Conservation (phyloP, 306 rosid genomes). For the Betula pendula region DNA sequence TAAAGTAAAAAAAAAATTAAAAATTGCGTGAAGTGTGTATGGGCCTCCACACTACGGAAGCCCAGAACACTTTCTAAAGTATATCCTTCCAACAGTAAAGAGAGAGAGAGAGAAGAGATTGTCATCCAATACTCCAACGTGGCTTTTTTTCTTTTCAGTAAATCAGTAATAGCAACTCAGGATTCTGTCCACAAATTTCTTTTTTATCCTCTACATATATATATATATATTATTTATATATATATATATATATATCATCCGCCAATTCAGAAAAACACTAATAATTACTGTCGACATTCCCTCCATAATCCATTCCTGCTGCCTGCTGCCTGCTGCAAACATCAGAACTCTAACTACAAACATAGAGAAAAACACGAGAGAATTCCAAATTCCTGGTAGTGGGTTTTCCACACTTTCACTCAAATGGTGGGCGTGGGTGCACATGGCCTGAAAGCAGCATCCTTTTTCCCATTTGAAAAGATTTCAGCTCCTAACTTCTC, state of each 20-base stretch:
- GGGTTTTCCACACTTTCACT: conserved; percentile 18
- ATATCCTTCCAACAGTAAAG: background rate
- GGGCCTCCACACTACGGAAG: too few relatives aligned
- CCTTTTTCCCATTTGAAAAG: conserved; percentile 26
- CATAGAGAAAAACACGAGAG: background rate
- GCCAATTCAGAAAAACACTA: conserved; percentile 43
- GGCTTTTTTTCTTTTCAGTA: background rate
- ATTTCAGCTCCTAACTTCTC: conserved; percentile 39
- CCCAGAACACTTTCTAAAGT: too few relatives aligned
- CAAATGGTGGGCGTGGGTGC: conserved; percentile 68
- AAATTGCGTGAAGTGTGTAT: too few relatives aligned
- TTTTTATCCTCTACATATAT: too few relatives aligned
- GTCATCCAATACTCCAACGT: background rate
- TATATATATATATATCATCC: background rate
- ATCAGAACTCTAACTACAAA: conserved; percentile 21
- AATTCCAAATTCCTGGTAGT: background rate
- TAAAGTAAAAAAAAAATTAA: too few relatives aligned
- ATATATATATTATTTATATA: background rate
- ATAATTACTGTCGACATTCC: conserved; percentile 28
- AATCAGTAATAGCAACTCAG: background rate
- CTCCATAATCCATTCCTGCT: conserved; percentile 3
- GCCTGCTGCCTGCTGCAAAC: conserved; percentile 10
- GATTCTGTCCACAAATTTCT: conserved; percentile 47
- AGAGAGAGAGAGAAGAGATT: background rate
- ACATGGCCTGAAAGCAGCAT: conserved; percentile 36